phyloP scores from a whole-genome alignment of 148 eudicot genomes.

The Silene uniflora region DNA sequence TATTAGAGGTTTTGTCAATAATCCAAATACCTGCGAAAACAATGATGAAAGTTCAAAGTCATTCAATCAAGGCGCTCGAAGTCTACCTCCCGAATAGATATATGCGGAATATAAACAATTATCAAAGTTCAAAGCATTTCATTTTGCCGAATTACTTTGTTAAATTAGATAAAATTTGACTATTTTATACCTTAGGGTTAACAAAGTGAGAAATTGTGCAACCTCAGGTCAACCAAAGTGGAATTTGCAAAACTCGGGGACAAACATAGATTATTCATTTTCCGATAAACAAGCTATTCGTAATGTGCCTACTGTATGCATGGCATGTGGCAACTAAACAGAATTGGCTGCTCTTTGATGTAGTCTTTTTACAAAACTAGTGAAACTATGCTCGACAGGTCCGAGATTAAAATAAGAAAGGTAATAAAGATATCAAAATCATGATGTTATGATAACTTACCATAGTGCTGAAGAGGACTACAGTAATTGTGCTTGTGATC shows the following conservation, averaged over 20 bases:
- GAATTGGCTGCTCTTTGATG: not conserved
- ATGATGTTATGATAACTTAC: conserved; percentile 31
- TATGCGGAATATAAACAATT: not conserved
- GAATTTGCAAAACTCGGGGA: too few species aligned
- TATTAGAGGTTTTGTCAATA: conserved; percentile 75
- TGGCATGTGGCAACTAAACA: not conserved
- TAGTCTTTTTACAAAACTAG: not conserved
- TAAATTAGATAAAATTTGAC: too few species aligned
- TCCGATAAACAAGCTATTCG: too few species aligned
- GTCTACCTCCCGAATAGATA: not conserved
- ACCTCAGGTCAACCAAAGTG: too few species aligned
- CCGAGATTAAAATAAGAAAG: not conserved
- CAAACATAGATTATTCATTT: too few species aligned
- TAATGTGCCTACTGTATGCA: too few species aligned
- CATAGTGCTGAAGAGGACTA: conserved; percentile 75
- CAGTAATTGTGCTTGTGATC: conserved; percentile 74
- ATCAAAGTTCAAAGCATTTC: too few species aligned
- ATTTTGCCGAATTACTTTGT: too few species aligned
- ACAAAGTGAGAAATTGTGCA: too few species aligned
- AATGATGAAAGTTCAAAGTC: not conserved
- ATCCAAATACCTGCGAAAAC: conserved; percentile 71
- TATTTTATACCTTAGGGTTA: too few species aligned
- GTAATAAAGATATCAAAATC: not conserved
- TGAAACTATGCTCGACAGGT: not conserved
- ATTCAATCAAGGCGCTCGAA: not conserved